Conservation (phyloP, 768 basidiomycete genomes). For the Rhodosporidiobolus sp. region DNA sequence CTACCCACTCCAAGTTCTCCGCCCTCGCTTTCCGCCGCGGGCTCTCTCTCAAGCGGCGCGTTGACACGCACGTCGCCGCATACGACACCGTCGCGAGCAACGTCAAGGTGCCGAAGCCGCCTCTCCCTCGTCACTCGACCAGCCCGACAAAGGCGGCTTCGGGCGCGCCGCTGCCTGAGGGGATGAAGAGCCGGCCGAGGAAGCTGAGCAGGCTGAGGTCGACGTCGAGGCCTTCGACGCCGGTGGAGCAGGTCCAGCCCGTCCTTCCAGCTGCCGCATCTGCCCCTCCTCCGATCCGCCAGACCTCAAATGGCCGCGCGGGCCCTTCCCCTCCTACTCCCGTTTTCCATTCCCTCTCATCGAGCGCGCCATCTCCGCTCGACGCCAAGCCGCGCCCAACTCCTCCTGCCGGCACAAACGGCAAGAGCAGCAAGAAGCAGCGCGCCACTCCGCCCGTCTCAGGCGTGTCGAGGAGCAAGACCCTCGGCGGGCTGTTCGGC, state of each 20-base stretch:
- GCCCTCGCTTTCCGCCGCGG: conserved; percentile 3
- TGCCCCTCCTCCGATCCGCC: too few species aligned
- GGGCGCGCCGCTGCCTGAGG: not conserved
- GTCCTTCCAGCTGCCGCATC: not conserved
- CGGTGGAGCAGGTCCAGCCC: too few species aligned
- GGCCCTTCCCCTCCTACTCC: not conserved
- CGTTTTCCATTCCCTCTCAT: not conserved
- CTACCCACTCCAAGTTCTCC: not conserved
- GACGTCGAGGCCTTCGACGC: too few species aligned
- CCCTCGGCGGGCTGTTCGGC: not conserved
- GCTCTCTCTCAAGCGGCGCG: conserved; percentile 13
- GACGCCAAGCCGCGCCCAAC: not conserved
- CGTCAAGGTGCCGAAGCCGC: not conserved
- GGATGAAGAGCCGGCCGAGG: too few species aligned
- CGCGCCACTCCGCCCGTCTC: conserved; percentile 1
- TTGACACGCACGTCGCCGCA: conserved; percentile 20
- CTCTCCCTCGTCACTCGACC: not conserved
- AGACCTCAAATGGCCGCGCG: too few species aligned
- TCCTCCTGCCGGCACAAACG: not conserved
- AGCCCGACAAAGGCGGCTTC: not conserved
- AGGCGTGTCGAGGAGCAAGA: not conserved
- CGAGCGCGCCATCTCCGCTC: not conserved
- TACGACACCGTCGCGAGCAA: conserved; percentile 8
- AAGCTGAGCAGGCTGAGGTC: conserved; percentile 1
- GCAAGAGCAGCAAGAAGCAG: not conserved